Base-by-base conservation (phyloP, 805 yeast genomes). In the Yamadazyma endophytica region DNA sequence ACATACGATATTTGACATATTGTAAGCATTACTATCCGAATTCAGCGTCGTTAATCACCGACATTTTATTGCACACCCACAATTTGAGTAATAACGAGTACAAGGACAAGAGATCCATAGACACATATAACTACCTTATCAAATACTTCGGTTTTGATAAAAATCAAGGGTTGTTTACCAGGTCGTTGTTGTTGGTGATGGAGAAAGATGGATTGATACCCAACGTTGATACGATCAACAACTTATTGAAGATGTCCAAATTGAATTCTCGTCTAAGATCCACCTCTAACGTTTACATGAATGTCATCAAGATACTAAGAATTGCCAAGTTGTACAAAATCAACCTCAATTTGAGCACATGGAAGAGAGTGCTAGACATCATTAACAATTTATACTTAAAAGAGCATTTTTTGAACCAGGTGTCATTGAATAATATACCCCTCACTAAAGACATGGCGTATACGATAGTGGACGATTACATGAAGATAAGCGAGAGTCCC, bases 141-240 rank as follows among this genome's bases (percentile, higher is more conserved):
- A 48, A 61, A 30, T 66, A 44, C 40, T 66, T 63, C 47, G 72
- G 71, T 6, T 52, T 31, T 36, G 56, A 49, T 28, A 64, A 64
- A 39, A 53, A 60, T 42, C 70, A 66, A 41, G 58, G 57, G 36
- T 42, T 58, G 11, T 64, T 65, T 44, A 64, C 70, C 4, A 39
- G 68, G 16, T 64, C 58, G 28, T 37, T 65, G 12, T 42, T 65
- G 8, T 42, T 66, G 21, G 67, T 62, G 17, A 64, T 66, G 70
- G 44, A 56, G 22, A 53, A 59, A 33, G 70, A 65, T 33, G 67
- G 67, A 3, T 63, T 59, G 29, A 37, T 39, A n/a, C 66, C 67
- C 6, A 60, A 64, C 36, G 50, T 60, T 20, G 61, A 59, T 27
- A 65, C 70, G 29, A 58, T 65, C 33, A 64, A 65, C 44, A 46